Percentiles rank a stretch among this genome's conserved stretches.
Evolutionary conservation across 257 asterid genomes (phyloP).

Genomic region (Dorcoceras hygrometricum): DNA sequence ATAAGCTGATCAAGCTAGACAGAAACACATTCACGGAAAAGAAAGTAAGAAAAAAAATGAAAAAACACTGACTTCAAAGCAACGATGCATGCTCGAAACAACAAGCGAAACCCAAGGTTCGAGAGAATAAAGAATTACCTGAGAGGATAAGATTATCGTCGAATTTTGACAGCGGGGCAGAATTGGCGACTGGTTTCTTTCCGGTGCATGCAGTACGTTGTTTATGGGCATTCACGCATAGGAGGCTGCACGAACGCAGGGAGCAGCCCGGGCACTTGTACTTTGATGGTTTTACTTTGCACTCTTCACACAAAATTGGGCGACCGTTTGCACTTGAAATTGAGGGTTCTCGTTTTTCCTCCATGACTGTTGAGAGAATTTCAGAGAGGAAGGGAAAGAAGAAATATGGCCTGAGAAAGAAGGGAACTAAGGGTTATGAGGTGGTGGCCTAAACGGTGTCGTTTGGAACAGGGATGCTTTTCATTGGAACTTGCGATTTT

Average conservation of each 20-base stretch:
- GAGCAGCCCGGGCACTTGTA: constrained; percentile 95
- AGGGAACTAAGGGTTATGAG: constrained; percentile 10
- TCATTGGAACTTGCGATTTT: too few relatives aligned
- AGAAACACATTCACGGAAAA: not conserved
- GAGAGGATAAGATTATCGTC: constrained; percentile 70
- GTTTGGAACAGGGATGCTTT: too few relatives aligned
- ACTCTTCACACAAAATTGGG: constrained; percentile 57
- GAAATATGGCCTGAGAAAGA: not conserved
- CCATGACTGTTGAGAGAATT: constrained; percentile 28
- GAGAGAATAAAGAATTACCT: constrained; percentile 32
- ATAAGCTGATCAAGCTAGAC: not conserved
- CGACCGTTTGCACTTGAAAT: constrained; percentile 18
- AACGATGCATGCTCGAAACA: too few relatives aligned
- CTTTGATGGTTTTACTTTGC: constrained; percentile 61
- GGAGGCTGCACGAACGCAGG: constrained; percentile 80
- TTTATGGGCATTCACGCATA: constrained; percentile 89
- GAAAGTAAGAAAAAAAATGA: too few relatives aligned
- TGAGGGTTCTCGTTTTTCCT: constrained; percentile 21
- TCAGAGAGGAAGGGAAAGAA: not conserved
- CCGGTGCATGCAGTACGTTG: constrained; percentile 74
- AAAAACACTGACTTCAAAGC: not conserved
- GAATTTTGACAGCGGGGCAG: constrained; percentile 67
- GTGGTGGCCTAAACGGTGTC: too few relatives aligned
- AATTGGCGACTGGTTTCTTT: constrained; percentile 44
- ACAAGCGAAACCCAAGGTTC: not conserved